Evolutionary conservation across 1,284 basidiomycete species (phyloP), one percentile per base, ranked within the genome.

Genomic region (Leccinum olivaceoglutinosum): DNA sequence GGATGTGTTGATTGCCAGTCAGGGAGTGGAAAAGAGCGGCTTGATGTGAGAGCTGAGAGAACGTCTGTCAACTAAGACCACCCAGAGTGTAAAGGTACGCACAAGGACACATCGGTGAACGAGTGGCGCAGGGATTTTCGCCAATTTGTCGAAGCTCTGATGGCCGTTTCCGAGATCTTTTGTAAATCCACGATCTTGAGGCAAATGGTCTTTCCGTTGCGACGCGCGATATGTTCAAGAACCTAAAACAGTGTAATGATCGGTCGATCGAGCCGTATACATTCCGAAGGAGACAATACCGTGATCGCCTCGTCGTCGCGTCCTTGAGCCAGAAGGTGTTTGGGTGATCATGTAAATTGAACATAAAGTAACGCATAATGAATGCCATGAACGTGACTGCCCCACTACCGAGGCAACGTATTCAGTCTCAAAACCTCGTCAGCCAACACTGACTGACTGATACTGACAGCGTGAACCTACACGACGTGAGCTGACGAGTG

Each of bases 321-420:
- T 10, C 83, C 83, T 68, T 82, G 80, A 1, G 80, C 82, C 53
- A 84, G 73, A 21, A 86, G 76, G 70, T 81, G 87, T 70, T 88
- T 88, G 29, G 86, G 81, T 12, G 83, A 85, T 88, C 86, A 56
- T 75, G 72, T 21, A 88, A 75, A 58, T 80, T 74, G 64, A 83
- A 82, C 10, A 82, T 68, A 61, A 78, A 64, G 67, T 78, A 82
- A 38, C 81, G 81, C 62, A 75, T 63, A 46, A 82, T 66, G 68
- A 80, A 83, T 72, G 79, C 77, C 44, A 81, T 29, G 51, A 84
- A 71, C 4, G 82, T 83, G 63, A 84, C 63, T 14, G 72, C 73
- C 14, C 83, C 83, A 41, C 80, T 78, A 56, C 53, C 12, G 21
- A 64, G 34, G 16, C 9, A 49, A 12, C 14, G 6, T 29, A 62